Base-by-base conservation (phyloP, 495 filamentous ascomycete species). In the Penicillium bialowiezense region DNA sequence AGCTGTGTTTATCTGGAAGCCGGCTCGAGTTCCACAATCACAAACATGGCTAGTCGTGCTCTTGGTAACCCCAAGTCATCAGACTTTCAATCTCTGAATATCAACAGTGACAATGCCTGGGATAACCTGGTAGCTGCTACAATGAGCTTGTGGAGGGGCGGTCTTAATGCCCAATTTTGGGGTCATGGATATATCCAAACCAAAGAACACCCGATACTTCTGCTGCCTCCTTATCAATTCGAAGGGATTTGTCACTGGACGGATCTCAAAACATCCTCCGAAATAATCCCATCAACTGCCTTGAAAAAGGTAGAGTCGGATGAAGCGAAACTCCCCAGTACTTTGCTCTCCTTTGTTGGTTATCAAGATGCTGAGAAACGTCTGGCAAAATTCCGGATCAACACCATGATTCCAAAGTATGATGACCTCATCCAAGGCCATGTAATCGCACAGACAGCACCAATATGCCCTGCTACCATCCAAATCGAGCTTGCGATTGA, bases 401-500 rank as follows among this genome's bases (percentile, higher is more conserved):
- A 39, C 18, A 39, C 36, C 19, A 10, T 20, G 14, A 20, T 19
- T 1, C 17, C 19, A 12, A 19, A 39, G 7, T 28, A 26, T 7
- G 12, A 41, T 3, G 21, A 9, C 15, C 15, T 26, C 2, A 20
- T 41, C n/a, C 12, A 23, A 1, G 48, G 39, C 7, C 75, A 81
- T 53, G 33, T 74, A 2, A 73, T 77, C n/a, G 75, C 68, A 1
- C 53, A 70, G n/a, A 74, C 72, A 1, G 75, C 75, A 0, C 69
- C 74, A 0, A 68, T 79, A 8, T 77, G 71, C 14, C 78, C 77
- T 0, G 71, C 64, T 3, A 75, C 70, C 2, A 20, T 78, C 0
- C 51, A 76, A 42, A 41, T 78, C 2, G 69, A 75, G 24, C 71
- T 76, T 17, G 70, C 63, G 0, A 62, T 79, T 15, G 76, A 79